Conservation (phyloP, 371 early-diverging fungal species). For the Phascolomyces articulosus region DNA sequence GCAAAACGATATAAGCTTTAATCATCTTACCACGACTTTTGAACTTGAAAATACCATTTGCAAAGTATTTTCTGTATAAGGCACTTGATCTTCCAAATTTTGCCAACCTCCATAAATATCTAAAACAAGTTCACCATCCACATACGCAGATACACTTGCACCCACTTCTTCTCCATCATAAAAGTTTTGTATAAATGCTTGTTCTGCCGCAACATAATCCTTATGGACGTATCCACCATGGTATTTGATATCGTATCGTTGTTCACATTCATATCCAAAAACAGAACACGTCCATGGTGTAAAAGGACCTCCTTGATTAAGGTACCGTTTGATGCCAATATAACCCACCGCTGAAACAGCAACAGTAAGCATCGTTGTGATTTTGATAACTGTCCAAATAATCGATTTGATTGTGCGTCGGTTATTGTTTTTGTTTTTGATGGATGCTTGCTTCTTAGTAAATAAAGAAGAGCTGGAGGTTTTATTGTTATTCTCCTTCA, state of each 20-base stretch:
- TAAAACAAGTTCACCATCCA: conserved; percentile 60
- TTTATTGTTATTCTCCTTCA: too few relatives aligned
- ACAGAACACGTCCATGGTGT: conserved; percentile 15
- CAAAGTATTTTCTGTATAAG: conserved; percentile 58
- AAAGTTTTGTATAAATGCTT: conserved; percentile 38
- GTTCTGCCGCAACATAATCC: conserved; percentile 30
- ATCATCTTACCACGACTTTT: conserved; percentile 55
- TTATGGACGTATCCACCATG: conserved; percentile 28
- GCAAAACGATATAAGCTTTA: not conserved
- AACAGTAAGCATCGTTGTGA: not conserved
- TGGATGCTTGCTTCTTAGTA: too few relatives aligned
- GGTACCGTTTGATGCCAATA: not conserved
- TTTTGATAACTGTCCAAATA: not conserved
- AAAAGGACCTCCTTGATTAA: conserved; percentile 8
- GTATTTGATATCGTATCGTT: conserved; percentile 6
- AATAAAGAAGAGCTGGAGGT: too few relatives aligned
- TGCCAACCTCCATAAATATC: conserved; percentile 71
- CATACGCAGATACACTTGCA: conserved; percentile 54
- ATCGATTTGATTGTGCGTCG: too few relatives aligned
- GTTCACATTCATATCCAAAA: conserved; percentile 1
- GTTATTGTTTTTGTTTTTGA: too few relatives aligned
- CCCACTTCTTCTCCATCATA: conserved; percentile 51
- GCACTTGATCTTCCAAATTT: conserved; percentile 35
- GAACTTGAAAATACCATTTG: conserved; percentile 72
- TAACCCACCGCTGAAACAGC: not conserved